Base-by-base conservation (phyloP, 83 land plant species). In the Diphasiastrum complanatum region DNA sequence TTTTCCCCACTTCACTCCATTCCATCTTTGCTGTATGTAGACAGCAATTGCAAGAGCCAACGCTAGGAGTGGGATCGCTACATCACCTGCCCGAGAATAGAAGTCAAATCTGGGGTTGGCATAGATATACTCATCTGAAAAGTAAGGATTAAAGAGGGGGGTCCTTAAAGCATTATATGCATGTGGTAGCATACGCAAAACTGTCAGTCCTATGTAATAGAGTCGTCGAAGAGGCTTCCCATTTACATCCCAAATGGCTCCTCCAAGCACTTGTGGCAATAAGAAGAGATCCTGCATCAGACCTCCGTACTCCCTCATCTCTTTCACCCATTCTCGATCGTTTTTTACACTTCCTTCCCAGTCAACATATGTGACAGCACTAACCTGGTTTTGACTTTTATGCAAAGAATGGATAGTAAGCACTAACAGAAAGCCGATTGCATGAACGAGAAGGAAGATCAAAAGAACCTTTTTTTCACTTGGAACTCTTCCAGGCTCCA, bases 231-330 rank as follows among this genome's bases (percentile, higher is more conserved):
- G 72, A 1, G 86, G 86, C 40, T 74, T 79, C 28, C 83, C 68
- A 16, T 74, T 55, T 11, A 76, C 63, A 38, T 70, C 66, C 89
- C 89, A 85, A 16, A 85, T 5, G 27, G 55, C 12, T 53, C 78
- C 78, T 29, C 83, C 89, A 47, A 82, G 65, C 22, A 85, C 69
- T 51, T 85, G 89, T 40, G 89, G 89, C 38, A 85, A 74, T 16
- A 84, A 60, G 75, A 78, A 84, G 31, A 81, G 69, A 61, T 81
- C 88, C 65, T 84, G 85, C 37, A 82, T 73, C 28, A 85, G 73
- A 51, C 86, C 89, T 1, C 70, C 61, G 54, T 85, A 82, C 71
- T 85, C 83, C 63, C 76, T 78, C n/a, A 85, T 67, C 26, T 70
- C 63, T 1, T 36, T 71, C 64, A 55, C 70, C 88, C 85, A 84